phyloP scores from a whole-genome alignment of 495 filamentous ascomycete genomes.

The Lasiosphaeria ovina region DNA sequence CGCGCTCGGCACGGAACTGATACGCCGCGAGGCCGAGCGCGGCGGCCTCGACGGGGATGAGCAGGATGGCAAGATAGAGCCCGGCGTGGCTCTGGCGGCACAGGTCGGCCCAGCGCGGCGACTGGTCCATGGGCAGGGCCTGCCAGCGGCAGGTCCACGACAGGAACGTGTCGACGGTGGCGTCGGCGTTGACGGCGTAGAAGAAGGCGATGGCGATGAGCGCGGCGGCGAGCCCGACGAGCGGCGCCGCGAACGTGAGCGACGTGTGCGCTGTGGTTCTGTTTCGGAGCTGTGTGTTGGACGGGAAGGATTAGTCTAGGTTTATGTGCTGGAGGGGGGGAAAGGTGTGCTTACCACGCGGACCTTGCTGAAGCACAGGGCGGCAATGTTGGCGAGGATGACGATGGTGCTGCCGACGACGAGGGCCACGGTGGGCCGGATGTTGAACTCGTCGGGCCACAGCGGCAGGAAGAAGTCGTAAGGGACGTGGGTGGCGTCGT shows the following conservation, averaged over 20 bases:
- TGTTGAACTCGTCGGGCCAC: constrained; percentile 53
- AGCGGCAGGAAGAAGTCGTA: constrained; percentile 42
- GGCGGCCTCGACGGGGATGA: constrained; percentile 50
- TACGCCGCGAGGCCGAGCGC: constrained; percentile 41
- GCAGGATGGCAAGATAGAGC: constrained; percentile 49
- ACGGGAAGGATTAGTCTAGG: neutral
- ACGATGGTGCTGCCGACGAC: constrained; percentile 47
- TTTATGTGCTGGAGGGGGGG: neutral
- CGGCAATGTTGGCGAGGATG: constrained; percentile 40
- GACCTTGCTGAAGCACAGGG: constrained; percentile 43
- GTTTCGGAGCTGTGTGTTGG: constrained; percentile 40
- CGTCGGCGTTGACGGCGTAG: constrained; percentile 52
- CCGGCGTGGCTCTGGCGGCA: constrained; percentile 51
- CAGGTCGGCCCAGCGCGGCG: constrained; percentile 48
- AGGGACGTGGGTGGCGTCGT: constrained; percentile 47
- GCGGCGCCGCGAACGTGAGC: constrained; percentile 39
- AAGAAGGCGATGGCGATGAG: constrained; percentile 52
- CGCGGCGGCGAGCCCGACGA: constrained; percentile 44
- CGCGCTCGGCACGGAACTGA: constrained; percentile 20
- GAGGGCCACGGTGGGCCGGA: constrained; percentile 50
- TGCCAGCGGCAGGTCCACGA: constrained; percentile 58
- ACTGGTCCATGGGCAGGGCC: constrained; percentile 39
- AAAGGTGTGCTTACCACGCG: constrained; percentile 31
- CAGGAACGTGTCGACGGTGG: constrained; percentile 44
- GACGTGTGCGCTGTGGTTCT: constrained; percentile 35